Percentiles rank a stretch among this genome's conserved stretches.
Evolutionary conservation across 768 basidiomycete genomes (phyloP).

Genomic region (Russula griseocarnosa): DNA sequence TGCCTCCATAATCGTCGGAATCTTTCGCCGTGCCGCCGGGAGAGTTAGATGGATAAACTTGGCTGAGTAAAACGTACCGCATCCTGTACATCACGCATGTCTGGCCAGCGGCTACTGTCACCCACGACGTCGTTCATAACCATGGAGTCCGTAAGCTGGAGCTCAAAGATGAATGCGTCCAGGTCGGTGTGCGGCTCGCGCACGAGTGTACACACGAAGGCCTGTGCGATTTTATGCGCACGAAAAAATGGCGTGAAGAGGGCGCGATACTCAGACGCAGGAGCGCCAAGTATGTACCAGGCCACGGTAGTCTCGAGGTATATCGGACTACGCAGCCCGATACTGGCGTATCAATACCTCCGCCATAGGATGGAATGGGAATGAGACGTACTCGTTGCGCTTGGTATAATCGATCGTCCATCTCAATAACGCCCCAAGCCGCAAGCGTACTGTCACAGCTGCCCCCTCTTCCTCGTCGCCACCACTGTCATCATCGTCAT

Average conservation of each 20-base stretch:
- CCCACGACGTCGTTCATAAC: not conserved
- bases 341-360: constrained; percentile 7
- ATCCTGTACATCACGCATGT: constrained; percentile 10
- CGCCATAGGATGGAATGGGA: constrained; percentile 5
- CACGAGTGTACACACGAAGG: constrained; percentile 17
- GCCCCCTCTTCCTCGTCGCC: constrained; percentile 29
- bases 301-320: constrained; percentile 45
- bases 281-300: constrained; percentile 12
- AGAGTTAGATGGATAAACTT: not conserved
- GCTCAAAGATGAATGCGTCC: constrained; percentile 7
- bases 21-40: not conserved
- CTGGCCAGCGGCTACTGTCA: not conserved
- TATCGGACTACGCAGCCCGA: constrained; percentile 46
- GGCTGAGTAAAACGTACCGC: constrained; percentile 10
- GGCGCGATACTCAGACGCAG: constrained; percentile 6
- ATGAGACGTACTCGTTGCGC: constrained; percentile 46
- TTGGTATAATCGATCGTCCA: constrained; percentile 51
- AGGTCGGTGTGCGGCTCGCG: not conserved
- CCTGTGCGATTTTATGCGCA: constrained; percentile 18
- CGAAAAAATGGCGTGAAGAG: constrained; percentile 18
- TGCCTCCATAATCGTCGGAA: constrained; percentile 13
- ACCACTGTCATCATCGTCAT: constrained; percentile 31
- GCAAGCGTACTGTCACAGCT: constrained; percentile 34
- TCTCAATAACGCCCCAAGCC: constrained; percentile 45
- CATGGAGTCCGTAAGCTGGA: not conserved